These are phyloP conservation scores for Cercospora zeina DNA, from an alignment of 2,329 filamentous ascomycete genomes.

Conservation along the genomic window DNA sequence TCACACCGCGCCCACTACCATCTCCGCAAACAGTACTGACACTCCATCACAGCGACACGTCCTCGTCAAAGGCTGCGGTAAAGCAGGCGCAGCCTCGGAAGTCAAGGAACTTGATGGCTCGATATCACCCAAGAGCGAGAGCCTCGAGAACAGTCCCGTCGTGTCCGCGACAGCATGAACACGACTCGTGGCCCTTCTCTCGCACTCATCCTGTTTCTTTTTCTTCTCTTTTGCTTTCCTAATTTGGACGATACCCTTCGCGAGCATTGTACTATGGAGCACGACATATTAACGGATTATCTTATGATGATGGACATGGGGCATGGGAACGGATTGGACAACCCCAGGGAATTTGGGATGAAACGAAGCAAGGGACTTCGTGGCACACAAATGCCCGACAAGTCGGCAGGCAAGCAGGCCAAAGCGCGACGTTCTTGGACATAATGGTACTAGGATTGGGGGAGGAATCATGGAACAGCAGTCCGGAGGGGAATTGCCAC, in stretches of 20 bases:
- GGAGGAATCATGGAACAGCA: slow-evolving; percentile 1
- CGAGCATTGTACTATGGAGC: slow-evolving; percentile 26
- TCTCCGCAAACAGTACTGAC: slow-evolving; percentile 44
- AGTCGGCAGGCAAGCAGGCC: slow-evolving; percentile 3
- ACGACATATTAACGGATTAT: slow-evolving; percentile 20
- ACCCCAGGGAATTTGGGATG: neutral
- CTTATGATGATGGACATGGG: slow-evolving; percentile 21
- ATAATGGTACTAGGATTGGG: neutral
- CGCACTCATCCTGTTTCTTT: neutral
- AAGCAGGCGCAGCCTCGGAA: slow-evolving; percentile 43
- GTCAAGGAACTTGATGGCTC: slow-evolving; percentile 42
- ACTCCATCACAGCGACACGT: slow-evolving; percentile 58
- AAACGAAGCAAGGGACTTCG: neutral
- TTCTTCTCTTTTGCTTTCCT: slow-evolving; percentile 2
- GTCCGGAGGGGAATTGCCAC: slow-evolving; percentile 2
- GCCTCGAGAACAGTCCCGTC: slow-evolving; percentile 37
- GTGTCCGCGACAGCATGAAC: slow-evolving; percentile 33
- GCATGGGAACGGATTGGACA: neutral
- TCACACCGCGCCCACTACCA: slow-evolving; percentile 22
- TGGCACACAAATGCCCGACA: neutral
- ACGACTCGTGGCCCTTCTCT: neutral
- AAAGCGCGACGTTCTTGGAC: slow-evolving; percentile 9
- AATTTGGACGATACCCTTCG: slow-evolving; percentile 31
- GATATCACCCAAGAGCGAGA: slow-evolving; percentile 41
- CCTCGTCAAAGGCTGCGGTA: slow-evolving; percentile 67